Conservation (phyloP, 2,329 filamentous ascomycete species). For the Phialophora chinensis region DNA sequence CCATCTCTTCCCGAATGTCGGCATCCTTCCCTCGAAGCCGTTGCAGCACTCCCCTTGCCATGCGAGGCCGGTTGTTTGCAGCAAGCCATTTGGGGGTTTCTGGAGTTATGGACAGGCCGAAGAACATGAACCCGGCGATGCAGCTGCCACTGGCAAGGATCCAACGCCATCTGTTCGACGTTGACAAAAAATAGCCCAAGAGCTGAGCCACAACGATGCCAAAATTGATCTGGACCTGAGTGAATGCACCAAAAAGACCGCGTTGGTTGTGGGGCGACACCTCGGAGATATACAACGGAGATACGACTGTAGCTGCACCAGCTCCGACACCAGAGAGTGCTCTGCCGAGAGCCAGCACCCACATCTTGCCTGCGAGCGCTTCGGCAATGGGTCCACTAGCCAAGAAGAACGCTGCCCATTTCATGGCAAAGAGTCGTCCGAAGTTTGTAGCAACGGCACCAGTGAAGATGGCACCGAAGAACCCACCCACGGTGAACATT, state of each 20-base stretch:
- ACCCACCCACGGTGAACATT: conserved; percentile 86
- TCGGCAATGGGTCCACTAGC: conserved; percentile 76
- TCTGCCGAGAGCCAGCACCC: conserved; percentile 73
- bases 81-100: conserved; percentile 91
- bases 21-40: conserved; percentile 74
- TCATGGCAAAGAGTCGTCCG: conserved; percentile 78
- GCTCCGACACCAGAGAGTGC: conserved; percentile 82
- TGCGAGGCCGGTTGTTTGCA: conserved; percentile 63
- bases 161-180: conserved; percentile 78
- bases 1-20: conserved; percentile 76
- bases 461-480: conserved; percentile 79
- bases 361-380: conserved; percentile 71
- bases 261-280: conserved; percentile 75
- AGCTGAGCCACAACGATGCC: conserved; percentile 85
- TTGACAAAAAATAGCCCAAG: conserved; percentile 85
- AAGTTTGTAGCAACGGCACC: conserved; percentile 78
- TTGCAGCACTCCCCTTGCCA: conserved; percentile 72
- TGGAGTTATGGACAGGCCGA: conserved; percentile 73
- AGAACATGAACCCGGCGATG: conserved; percentile 69
- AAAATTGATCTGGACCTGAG: conserved; percentile 90
- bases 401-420: conserved; percentile 77
- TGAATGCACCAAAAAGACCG: conserved; percentile 82
- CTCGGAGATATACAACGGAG: conserved; percentile 93
- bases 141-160: conserved; percentile 76
- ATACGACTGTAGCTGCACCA: conserved; percentile 88